Percentiles rank a stretch among this genome's conserved stretches.
phyloP scores from a whole-genome alignment of 805 yeast species.

The Helenozyma rhizophorensis region DNA sequence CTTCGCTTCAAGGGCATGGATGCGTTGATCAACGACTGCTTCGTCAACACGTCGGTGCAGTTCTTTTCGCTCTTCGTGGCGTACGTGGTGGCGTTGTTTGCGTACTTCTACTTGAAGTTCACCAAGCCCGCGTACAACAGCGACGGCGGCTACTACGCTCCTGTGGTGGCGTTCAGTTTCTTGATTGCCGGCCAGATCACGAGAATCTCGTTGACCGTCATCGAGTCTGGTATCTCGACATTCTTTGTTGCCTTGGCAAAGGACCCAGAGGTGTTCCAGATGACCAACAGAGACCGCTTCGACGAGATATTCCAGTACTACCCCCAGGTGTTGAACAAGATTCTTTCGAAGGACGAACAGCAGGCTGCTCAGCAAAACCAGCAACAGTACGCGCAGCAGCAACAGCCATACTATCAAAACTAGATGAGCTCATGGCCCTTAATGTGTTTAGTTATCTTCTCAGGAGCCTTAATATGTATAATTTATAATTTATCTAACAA shows the following conservation, averaged over 20 bases:
- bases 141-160: constrained; percentile 60
- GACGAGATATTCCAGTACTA: constrained; percentile 61
- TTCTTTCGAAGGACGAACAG: constrained; percentile 13
- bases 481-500: no score
- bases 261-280: constrained; percentile 78
- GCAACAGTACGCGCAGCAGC: constrained; percentile 3
- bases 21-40: constrained; percentile 78
- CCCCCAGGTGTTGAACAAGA: constrained; percentile 62
- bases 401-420: constrained; percentile 7
- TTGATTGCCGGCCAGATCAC: constrained; percentile 73
- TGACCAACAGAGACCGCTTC: constrained; percentile 63
- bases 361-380: constrained; percentile 7
- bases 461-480: no score
- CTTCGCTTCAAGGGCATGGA: constrained; percentile 77
- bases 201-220: constrained; percentile 65
- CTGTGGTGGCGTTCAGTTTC: constrained; percentile 69
- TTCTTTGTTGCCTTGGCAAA: constrained; percentile 79
- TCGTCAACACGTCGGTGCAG: constrained; percentile 74
- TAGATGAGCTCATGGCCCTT: no score
- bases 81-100: constrained; percentile 53
- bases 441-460: no score
- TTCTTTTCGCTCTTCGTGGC: constrained; percentile 72
- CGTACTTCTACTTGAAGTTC: constrained; percentile 61
- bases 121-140: constrained; percentile 65
- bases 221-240: constrained; percentile 78